Evolutionary conservation across 352 stramenopile species (phyloP), one percentile per base, ranked within the genome.

Genomic region (Blastocystis sp.): DNA sequence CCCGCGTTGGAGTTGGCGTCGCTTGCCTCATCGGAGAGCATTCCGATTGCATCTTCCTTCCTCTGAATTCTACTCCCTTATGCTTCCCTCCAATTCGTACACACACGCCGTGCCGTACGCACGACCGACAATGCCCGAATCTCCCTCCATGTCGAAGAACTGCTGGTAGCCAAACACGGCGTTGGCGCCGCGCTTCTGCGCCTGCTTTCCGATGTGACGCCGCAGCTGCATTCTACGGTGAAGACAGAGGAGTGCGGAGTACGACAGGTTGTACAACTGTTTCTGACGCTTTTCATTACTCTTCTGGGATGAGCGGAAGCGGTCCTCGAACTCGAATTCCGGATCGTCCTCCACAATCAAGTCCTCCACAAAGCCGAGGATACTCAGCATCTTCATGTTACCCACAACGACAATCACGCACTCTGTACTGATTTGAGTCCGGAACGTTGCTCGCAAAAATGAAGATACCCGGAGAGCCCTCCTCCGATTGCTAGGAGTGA

Each of bases 91-190:
- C 93, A 65, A 95, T 93, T 21, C 92, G 74, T 10, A 96, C 92
- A 65, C 93, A 90, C 1, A 96, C 92, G 91, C 91, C 33, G 97
- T 99, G 19, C 97, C 97, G 91, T 96, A 98, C 4, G 95, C 97
- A 33, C 97, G 92, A 29, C 96, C 96, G 0, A 99, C 97, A 35
- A 99, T 93, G 12, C 96, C 97, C 45, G 95, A 98, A 91, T 98
- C 96, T 63, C 97, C 97, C 93, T 99, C 97, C 39, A 99, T 95
- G 92, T 99, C 97, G 90, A 99, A 98, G 91, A 97, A 98, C 90
- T 98, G 95, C 88, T 97, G 94, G 92, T 99, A 99, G 3, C 95
- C 96, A 65, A 99, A 91, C 24, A 99, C 96, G 4, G 97, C 97
- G 90, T 99, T 99, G 1, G 96, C 96, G 21, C 96, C 96, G n/a